Percentiles rank a stretch among this genome's conserved stretches.
phyloP scores from a whole-genome alignment of 257 asterid genomes.

The Fraxinus quadrangulata region DNA sequence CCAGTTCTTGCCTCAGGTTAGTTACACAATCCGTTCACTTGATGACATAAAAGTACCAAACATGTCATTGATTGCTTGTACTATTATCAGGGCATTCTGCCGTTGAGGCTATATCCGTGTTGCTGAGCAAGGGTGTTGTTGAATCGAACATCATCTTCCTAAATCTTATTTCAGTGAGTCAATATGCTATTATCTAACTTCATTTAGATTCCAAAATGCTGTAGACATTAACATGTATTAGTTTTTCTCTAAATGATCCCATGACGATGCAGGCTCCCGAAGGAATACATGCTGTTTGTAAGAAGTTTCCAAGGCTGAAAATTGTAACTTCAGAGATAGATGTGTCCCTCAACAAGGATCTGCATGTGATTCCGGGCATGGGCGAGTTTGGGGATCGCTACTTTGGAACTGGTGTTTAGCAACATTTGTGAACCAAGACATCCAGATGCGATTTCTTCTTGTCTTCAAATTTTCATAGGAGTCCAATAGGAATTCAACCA shows the following conservation, averaged over 20 bases:
- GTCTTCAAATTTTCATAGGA: neutral
- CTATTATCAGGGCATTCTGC: conserved; percentile 72
- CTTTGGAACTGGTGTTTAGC: conserved; percentile 65
- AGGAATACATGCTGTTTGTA: conserved; percentile 78
- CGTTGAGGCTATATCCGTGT: conserved; percentile 72
- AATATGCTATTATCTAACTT: neutral
- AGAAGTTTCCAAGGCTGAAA: conserved; percentile 66
- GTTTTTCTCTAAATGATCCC: neutral
- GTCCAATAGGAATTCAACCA: neutral
- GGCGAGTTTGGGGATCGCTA: conserved; percentile 98
- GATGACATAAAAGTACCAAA: neutral
- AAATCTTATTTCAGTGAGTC: conserved; percentile 81
- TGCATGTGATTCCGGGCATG: conserved; percentile 87
- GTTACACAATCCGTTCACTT: neutral
- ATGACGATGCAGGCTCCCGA: conserved; percentile 77
- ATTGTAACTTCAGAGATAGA: conserved; percentile 95
- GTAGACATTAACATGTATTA: neutral
- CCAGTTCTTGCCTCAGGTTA: conserved; percentile 95
- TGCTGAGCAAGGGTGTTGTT: conserved; percentile 82
- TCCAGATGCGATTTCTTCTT: neutral
- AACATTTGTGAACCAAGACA: neutral
- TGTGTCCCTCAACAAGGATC: conserved; percentile 62
- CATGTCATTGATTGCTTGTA: conserved; percentile 1
- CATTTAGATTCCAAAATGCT: neutral
- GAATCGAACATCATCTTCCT: conserved; percentile 90